Evolutionary conservation across 78 protist genomes (phyloP).

Genomic region (Polysphondylium violaceum): DNA sequence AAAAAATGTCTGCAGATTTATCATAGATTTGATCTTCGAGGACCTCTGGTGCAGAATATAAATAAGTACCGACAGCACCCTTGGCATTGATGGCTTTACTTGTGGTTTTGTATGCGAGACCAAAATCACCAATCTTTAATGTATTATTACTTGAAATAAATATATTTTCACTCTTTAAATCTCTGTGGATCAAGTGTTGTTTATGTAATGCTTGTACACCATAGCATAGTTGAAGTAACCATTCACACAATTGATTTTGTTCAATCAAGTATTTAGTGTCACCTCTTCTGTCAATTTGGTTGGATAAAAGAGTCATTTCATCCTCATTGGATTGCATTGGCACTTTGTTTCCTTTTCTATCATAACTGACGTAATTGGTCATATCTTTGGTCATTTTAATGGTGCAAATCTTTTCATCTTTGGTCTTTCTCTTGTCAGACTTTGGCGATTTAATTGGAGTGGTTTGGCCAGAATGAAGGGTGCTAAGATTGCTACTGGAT

Average conservation of each 20-base stretch:
- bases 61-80: constrained; percentile 31
- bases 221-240: constrained; percentile 21
- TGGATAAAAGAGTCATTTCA: not conserved
- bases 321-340: too few species aligned
- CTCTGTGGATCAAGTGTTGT: constrained; percentile 44
- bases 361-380: not conserved
- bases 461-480: not conserved
- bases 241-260: constrained; percentile 22
- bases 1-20: constrained; percentile 53
- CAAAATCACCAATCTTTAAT: constrained; percentile 73
- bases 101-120: constrained; percentile 14
- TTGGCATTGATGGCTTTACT: not conserved
- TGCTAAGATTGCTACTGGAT: not conserved
- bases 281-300: constrained; percentile 2
- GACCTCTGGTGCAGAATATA: constrained; percentile 59
- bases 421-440: not conserved
- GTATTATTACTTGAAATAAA: constrained; percentile 23
- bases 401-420: constrained; percentile 11
- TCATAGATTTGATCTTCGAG: constrained; percentile 10
- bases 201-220: constrained; percentile 63
- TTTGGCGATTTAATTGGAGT: not conserved
- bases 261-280: constrained; percentile 20
- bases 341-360: too few species aligned
- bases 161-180: constrained; percentile 51
- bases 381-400: constrained; percentile 23